Conservation (phyloP, 371 early-diverging fungal genomes). For the Rhizopus arrhizus region DNA sequence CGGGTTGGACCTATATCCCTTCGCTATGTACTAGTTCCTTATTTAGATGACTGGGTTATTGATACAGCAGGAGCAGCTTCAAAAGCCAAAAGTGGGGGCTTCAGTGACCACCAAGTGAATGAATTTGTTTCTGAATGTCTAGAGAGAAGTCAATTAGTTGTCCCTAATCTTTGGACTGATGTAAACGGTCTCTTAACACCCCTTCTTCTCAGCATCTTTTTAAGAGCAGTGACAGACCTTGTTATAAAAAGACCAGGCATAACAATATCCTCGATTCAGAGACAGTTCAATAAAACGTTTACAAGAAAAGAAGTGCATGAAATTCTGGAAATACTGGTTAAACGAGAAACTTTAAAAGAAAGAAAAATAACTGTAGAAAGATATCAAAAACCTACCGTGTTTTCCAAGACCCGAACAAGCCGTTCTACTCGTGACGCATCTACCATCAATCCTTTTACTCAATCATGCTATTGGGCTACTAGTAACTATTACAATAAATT, state of each 20-base stretch:
- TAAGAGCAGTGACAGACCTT: slow-evolving; percentile 18
- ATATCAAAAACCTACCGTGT: background rate
- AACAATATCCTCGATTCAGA: slow-evolving; percentile 4
- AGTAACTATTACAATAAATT: too few species aligned
- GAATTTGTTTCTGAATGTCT: too few species aligned
- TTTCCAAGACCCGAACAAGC: background rate
- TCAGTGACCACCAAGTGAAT: background rate
- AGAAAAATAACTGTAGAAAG: background rate
- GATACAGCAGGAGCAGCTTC: background rate
- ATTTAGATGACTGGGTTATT: slow-evolving; percentile 23
- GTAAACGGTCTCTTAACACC: slow-evolving; percentile 28
- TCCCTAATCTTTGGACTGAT: slow-evolving; percentile 34
- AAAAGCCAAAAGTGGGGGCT: too few species aligned
- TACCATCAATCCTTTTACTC: too few species aligned
- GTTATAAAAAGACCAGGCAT: slow-evolving; percentile 40
- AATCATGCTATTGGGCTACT: too few species aligned
- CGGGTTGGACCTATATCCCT: slow-evolving; percentile 29
- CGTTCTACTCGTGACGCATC: too few species aligned
- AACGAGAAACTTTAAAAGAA: background rate
- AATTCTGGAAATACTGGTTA: background rate
- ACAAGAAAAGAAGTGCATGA: background rate
- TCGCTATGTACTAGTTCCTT: slow-evolving; percentile 25
- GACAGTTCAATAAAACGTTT: background rate
- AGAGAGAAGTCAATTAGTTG: too few species aligned
- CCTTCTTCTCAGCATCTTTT: slow-evolving; percentile 20